phyloP scores from a whole-genome alignment of 192 early-diverging fungal genomes.

The Radiomyces spectabilis region DNA sequence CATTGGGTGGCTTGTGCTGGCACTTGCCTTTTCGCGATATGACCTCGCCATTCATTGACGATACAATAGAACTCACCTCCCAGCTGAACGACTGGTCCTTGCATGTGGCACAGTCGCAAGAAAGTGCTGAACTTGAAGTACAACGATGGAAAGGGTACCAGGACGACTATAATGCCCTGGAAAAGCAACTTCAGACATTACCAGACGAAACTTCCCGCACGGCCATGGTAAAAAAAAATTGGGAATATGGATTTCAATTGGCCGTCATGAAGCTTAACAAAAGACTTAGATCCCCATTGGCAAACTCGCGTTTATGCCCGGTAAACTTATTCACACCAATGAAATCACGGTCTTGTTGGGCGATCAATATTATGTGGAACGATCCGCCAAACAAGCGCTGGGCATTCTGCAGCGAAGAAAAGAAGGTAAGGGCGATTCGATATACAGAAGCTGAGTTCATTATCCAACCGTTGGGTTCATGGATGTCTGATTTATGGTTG shows the following conservation, averaged over 20 bases:
- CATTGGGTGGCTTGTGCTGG: not conserved
- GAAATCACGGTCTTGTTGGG: constrained; percentile 81
- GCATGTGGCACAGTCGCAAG: not conserved
- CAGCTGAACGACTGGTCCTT: constrained; percentile 1
- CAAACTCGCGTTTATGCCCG: constrained; percentile 83
- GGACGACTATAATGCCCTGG: constrained; percentile 46
- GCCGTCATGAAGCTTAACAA: no score
- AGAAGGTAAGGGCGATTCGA: constrained; percentile 43
- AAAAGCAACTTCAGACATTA: constrained; percentile 33
- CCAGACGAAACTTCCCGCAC: constrained; percentile 36
- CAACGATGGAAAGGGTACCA: constrained; percentile 50
- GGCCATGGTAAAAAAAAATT: constrained; percentile 49
- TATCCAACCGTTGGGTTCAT: not conserved
- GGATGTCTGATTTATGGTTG: no score
- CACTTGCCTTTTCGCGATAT: not conserved
- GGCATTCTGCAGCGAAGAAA: constrained; percentile 63
- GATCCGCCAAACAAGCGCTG: constrained; percentile 64
- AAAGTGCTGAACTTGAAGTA: constrained; percentile 6
- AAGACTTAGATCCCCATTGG: constrained; percentile 67
- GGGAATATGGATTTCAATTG: no score
- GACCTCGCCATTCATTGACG: not conserved
- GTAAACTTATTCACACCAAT: constrained; percentile 86
- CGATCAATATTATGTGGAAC: constrained; percentile 90
- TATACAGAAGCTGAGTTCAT: not conserved
- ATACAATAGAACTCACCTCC: not conserved